Conservation (phyloP, 768 basidiomycete species). For the Bullera alba region DNA sequence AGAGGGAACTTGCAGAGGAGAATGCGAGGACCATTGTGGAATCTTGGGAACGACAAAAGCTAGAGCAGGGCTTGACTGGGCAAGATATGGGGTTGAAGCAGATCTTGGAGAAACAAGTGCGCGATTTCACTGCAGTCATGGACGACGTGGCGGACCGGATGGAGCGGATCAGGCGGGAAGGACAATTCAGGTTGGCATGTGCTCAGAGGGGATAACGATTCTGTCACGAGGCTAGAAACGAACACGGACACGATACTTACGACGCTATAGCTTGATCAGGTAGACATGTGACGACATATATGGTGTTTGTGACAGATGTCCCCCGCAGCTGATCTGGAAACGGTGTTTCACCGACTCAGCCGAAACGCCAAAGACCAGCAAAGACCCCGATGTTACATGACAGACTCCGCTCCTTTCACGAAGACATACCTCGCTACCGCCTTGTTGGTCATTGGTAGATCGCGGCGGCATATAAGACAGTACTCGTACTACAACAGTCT, state of each 20-base stretch:
- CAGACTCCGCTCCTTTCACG: no score
- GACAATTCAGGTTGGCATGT: background rate
- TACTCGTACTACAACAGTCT: no score
- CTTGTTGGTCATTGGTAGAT: no score
- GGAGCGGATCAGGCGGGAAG: background rate
- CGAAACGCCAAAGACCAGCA: no score
- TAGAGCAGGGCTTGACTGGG: background rate
- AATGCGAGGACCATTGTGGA: background rate
- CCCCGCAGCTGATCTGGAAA: no score
- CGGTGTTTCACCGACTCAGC: no score
- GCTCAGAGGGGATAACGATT: background rate
- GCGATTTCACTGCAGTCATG: slow-evolving; percentile 2
- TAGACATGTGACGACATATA: no score
- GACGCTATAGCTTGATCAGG: background rate
- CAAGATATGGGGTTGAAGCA: background rate
- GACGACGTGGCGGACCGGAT: background rate
- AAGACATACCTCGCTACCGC: no score
- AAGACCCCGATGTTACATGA: no score
- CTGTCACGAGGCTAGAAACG: background rate
- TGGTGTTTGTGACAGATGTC: no score
- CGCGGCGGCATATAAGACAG: no score
- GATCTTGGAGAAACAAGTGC: slow-evolving; percentile 1
- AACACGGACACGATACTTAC: background rate
- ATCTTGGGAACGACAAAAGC: slow-evolving; percentile 1
- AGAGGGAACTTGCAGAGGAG: slow-evolving; percentile 6